These are phyloP conservation scores for Vitis labrusca DNA, from an alignment of 164 flowering plant genomes.

Conservation along the genomic window DNA sequence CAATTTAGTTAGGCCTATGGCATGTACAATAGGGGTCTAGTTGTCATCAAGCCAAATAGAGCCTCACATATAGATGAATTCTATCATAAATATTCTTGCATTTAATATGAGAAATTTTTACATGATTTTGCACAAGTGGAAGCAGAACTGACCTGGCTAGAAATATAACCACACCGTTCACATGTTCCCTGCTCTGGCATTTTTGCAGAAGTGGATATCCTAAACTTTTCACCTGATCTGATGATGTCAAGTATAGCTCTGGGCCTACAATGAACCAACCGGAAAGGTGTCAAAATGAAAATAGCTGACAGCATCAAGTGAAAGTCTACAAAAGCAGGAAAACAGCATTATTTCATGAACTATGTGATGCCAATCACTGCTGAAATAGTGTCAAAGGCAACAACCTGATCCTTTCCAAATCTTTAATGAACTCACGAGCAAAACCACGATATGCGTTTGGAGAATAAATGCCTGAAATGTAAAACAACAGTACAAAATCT, in stretches of 20 bases:
- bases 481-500: not conserved
- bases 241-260: conserved; percentile 95
- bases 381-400: not conserved
- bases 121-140: not conserved
- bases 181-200: conserved; percentile 99
- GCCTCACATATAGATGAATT: too few species aligned
- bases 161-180: conserved; percentile 95
- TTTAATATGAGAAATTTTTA: too few species aligned
- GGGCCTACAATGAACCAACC: conserved; percentile 56
- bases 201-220: conserved; percentile 83
- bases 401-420: conserved; percentile 87
- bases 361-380: not conserved
- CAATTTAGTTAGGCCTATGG: too few species aligned
- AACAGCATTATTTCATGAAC: not conserved
- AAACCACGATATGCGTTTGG: conserved; percentile 99
- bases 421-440: conserved; percentile 98
- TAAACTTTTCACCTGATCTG: conserved; percentile 84
- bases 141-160: conserved; percentile 74
- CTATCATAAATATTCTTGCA: too few species aligned
- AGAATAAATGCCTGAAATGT: conserved; percentile 84
- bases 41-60: too few species aligned
- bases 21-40: too few species aligned
- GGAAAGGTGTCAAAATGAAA: not conserved
- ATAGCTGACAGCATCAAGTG: too few species aligned
- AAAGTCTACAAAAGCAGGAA: not conserved